A percentile compares a stretch with the other conserved stretches of the same genome.
phyloP scores from a whole-genome alignment of 495 filamentous ascomycete species.

The Geopyxis carbonaria region DNA sequence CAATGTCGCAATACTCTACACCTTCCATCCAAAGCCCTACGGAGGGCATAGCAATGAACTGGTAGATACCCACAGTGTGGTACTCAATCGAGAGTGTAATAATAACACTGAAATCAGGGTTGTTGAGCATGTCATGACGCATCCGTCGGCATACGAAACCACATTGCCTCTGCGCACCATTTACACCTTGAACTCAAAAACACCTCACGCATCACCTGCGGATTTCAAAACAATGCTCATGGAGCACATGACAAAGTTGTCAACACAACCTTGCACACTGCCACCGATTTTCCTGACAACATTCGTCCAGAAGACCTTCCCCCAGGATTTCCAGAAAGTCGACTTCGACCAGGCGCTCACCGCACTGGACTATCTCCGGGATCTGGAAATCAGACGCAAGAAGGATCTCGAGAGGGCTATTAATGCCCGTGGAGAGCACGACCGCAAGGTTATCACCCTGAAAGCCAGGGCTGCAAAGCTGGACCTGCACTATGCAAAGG shows the following conservation, averaged over 20 bases:
- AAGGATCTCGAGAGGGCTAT: constrained; percentile 35
- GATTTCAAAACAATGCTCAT: constrained; percentile 47
- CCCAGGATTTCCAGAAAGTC: constrained; percentile 37
- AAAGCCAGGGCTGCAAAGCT: constrained; percentile 29
- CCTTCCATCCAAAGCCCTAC: background rate
- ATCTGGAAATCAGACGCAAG: constrained; percentile 47
- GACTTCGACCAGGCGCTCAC: constrained; percentile 59
- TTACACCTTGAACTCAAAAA: constrained; percentile 53
- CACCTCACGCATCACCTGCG: constrained; percentile 34
- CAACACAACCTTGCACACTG: constrained; percentile 46
- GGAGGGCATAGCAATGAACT: constrained; percentile 4
- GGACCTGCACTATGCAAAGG: constrained; percentile 45
- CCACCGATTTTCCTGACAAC: constrained; percentile 49
- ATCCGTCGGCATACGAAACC: constrained; percentile 39
- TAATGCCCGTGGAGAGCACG: constrained; percentile 15
- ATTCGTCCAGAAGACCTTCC: constrained; percentile 48
- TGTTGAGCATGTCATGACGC: constrained; percentile 50
- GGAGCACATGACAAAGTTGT: constrained; percentile 44
- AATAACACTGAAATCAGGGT: constrained; percentile 30
- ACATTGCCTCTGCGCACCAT: constrained; percentile 52
- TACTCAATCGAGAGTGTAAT: background rate
- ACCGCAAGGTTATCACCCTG: constrained; percentile 18
- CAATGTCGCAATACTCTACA: constrained; percentile 5
- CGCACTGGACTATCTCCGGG: constrained; percentile 53
- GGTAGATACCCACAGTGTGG: background rate